Conservation (phyloP, 164 flowering plant genomes). For the Chloranthus sessilifolius region DNA sequence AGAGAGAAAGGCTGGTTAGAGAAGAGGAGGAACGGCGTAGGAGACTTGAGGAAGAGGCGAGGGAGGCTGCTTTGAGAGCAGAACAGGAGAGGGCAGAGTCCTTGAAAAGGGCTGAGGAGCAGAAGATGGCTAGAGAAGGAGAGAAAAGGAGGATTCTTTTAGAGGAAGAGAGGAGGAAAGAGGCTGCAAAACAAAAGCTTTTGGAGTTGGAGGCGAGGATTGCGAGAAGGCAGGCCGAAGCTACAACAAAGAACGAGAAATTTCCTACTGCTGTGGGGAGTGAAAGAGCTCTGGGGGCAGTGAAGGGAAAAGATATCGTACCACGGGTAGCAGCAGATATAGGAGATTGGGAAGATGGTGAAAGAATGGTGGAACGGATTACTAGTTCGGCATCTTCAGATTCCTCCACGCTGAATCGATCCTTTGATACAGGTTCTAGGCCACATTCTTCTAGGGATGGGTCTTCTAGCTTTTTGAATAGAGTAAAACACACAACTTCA, state of each 20-base stretch:
- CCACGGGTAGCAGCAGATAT: constrained; percentile 31
- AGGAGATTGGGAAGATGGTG: constrained; percentile 88
- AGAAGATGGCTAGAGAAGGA: constrained; percentile 77
- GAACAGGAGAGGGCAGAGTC: constrained; percentile 80
- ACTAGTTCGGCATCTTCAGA: constrained; percentile 72
- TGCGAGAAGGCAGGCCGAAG: constrained; percentile 66
- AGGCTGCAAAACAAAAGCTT: constrained; percentile 90
- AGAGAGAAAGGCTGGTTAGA: constrained; percentile 55
- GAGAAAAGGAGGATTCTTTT: constrained; percentile 59
- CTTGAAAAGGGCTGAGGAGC: constrained; percentile 66
- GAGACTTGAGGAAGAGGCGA: constrained; percentile 78
- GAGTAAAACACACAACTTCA: constrained; percentile 48
- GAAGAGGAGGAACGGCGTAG: constrained; percentile 78
- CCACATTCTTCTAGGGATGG: constrained; percentile 40
- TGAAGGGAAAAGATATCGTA: constrained; percentile 35
- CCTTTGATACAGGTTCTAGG: constrained; percentile 47
- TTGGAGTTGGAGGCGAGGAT: constrained; percentile 88
- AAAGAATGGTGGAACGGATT: constrained; percentile 82
- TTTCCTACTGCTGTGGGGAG: constrained; percentile 25
- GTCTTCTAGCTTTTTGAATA: constrained; percentile 36
- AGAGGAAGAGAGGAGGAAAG: constrained; percentile 97
- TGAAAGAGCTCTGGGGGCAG: constrained; percentile 25
- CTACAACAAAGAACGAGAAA: constrained; percentile 22
- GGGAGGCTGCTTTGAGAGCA: constrained; percentile 91
- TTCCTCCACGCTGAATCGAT: constrained; percentile 46